A percentile compares a stretch with the other conserved stretches of the same genome.
These are phyloP conservation scores for Talaromyces marneffei DNA, from an alignment of 2,329 filamentous ascomycete genomes.

Conservation along the genomic window DNA sequence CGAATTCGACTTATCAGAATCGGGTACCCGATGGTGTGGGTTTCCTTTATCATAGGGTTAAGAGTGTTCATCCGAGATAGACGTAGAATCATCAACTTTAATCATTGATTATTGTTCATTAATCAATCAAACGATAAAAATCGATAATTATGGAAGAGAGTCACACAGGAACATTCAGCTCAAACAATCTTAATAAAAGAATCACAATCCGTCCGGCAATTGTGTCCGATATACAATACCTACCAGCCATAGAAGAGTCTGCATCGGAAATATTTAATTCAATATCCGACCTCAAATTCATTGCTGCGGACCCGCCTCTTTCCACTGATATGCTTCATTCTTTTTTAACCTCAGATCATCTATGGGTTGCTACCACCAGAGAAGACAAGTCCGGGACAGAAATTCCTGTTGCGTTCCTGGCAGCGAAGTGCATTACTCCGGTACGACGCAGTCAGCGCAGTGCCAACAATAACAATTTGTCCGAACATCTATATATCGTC, in stretches of 20 bases:
- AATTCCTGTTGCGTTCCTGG: slow-evolving; percentile 4
- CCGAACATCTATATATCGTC: slow-evolving; percentile 9
- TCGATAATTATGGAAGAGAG: neutral
- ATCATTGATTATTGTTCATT: no score
- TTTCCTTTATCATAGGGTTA: no score
- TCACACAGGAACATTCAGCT: neutral
- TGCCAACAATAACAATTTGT: neutral
- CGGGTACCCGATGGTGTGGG: no score
- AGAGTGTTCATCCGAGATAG: no score
- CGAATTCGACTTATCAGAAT: no score
- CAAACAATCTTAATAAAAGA: neutral
- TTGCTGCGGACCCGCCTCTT: slow-evolving; percentile 6
- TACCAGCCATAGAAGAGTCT: slow-evolving; percentile 8
- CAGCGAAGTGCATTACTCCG: neutral
- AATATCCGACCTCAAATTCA: slow-evolving; percentile 2
- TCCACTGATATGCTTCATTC: neutral
- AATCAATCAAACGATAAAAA: neutral
- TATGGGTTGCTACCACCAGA: slow-evolving; percentile 8
- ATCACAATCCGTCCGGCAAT: slow-evolving; percentile 3
- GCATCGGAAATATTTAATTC: slow-evolving; percentile 10
- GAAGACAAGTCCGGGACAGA: neutral
- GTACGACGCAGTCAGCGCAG: neutral
- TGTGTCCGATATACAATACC: neutral
- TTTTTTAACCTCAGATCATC: neutral
- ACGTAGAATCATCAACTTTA: no score